Percentiles rank a stretch among this genome's conserved stretches.
Evolutionary conservation across 192 early-diverging fungal genomes (phyloP).

Genomic region (Backusella macrospora): DNA sequence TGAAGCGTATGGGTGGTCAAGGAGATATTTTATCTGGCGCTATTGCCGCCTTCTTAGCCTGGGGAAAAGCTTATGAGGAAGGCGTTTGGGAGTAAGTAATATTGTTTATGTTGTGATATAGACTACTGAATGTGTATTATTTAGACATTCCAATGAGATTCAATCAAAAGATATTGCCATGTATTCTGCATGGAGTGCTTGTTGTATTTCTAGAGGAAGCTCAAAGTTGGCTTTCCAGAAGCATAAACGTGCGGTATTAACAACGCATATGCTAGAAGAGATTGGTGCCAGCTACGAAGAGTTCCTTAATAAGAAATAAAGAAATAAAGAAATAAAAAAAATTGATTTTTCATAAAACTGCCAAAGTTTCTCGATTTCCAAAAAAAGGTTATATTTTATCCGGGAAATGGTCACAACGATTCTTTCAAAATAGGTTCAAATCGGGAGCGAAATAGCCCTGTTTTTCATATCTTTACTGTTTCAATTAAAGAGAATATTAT

Average conservation of each 20-base stretch:
- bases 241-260: slow-evolving; percentile 61
- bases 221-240: slow-evolving; percentile 61
- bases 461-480: not conserved
- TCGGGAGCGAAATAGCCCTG: not conserved
- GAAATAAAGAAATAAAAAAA: no score
- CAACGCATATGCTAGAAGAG: slow-evolving; percentile 63
- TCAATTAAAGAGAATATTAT: not conserved
- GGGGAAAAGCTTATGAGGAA: slow-evolving; percentile 72
- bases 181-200: slow-evolving; percentile 72
- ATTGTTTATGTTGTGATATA: not conserved
- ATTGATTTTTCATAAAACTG: no score
- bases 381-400: no score
- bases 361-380: no score
- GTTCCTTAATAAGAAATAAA: slow-evolving; percentile 4
- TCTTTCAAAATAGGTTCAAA: not conserved
- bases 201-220: slow-evolving; percentile 53
- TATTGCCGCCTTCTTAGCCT: slow-evolving; percentile 84
- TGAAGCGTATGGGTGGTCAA: slow-evolving; percentile 93
- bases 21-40: slow-evolving; percentile 91
- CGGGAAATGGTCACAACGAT: no score
- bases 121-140: not conserved
- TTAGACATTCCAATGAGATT: slow-evolving; percentile 43
- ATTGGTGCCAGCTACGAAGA: slow-evolving; percentile 48
- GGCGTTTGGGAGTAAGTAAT: slow-evolving; percentile 58
- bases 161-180: slow-evolving; percentile 46